Base-by-base conservation (phyloP, 345 rosid genomes). In the Noccaea caerulescens region DNA sequence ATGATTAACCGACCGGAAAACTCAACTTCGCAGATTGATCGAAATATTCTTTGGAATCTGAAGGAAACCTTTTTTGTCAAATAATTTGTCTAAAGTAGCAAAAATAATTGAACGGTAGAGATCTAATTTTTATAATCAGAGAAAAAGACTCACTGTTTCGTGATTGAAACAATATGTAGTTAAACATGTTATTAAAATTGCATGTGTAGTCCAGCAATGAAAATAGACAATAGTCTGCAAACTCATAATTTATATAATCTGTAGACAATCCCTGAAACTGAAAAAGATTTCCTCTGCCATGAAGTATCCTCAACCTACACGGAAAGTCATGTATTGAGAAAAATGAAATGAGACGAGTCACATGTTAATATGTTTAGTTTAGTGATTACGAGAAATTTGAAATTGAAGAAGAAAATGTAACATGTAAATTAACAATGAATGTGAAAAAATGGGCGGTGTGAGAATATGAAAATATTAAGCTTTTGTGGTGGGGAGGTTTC, bases 241-340 rank as follows among this genome's bases (percentile, higher is more conserved):
- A 51, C 2, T 51, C 36, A 30, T 30, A 41, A 30, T 37, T 18
- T 43, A 10, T 37, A 18, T 27, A 56, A 10, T 56, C 11, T 16
- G 3, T 6, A 34, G 58, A 61, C 36, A 59, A 44, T 18, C 55
- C 4, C 46, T 50, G 60, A 74, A 43, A 74, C 30, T 38, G 67
- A 41, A 52, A 53, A 67, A 59, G 68, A 67, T 59, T 34, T 74
- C 63, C 57, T 66, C 73, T 43, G 44, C 58, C 70, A 69, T 54
- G 70, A 76, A 62, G 58, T 30, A 69, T 54, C 58, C 42, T 41
- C 12, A 66, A 58, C 62, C 58, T 51, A 59, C 68, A 73, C 60
- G 3, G 2, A 49, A 58, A 73, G 72, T 60, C 14, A 66, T 65
- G 63, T 49, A 64, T 56, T 11, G 52, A 46, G 9, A 64, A 14